A percentile compares a stretch with the other conserved stretches of the same genome.
Evolutionary conservation across 345 rosid genomes (phyloP).

Genomic region (Eucalyptus erythrocorys): DNA sequence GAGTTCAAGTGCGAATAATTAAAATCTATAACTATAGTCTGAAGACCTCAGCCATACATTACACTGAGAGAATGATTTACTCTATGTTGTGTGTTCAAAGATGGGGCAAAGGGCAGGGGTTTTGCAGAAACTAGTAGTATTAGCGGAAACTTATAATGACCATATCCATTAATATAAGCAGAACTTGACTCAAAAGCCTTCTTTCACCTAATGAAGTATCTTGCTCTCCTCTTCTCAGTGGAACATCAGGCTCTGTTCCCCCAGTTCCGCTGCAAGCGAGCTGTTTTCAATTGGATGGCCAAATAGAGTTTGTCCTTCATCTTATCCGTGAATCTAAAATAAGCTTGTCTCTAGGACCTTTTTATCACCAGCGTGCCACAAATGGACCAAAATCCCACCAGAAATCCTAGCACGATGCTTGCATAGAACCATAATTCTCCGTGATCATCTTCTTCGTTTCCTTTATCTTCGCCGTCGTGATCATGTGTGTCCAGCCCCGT

Average conservation of each 20-base stretch:
- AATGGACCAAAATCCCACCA: constrained; percentile 6
- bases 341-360: constrained; percentile 4
- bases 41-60: background rate
- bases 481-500: background rate
- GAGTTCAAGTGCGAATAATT: background rate
- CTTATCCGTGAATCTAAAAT: constrained; percentile 3
- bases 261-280: background rate
- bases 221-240: background rate
- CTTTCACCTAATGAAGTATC: background rate
- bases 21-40: background rate
- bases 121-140: background rate
- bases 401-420: constrained; percentile 9
- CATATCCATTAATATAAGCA: background rate
- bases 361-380: background rate
- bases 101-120: background rate
- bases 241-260: background rate
- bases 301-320: background rate
- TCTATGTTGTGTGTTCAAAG: background rate
- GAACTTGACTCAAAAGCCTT: background rate
- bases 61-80: background rate
- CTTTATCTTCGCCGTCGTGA: background rate
- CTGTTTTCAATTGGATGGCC: background rate
- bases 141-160: background rate
- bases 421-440: background rate
- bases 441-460: background rate